Evolutionary conservation across 306 rosid species (phyloP), one percentile per base, ranked within the genome.

Genomic region (Sindora glabra): DNA sequence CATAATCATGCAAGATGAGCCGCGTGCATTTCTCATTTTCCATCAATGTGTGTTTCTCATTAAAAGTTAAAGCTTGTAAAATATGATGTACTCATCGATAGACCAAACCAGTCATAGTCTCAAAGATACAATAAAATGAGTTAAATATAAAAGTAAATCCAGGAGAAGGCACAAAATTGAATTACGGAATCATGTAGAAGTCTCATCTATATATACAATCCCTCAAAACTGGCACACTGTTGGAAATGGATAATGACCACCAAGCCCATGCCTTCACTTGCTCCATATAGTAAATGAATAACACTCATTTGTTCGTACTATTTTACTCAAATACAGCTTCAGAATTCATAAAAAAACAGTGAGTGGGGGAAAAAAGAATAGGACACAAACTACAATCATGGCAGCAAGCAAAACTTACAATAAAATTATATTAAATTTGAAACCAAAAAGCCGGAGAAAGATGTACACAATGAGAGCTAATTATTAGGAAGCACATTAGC

Each of bases 401-500:
- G n/a, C 15, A 59, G 33, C 36, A 17, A 60, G 68, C 2, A 32
- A 29, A 12, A 5, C 23, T 25, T 2, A 41, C 8, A 12, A 42
- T 13, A 4, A 21, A 54, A 51, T 27, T 30, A 70, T 30, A 59
- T 50, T 26, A 14, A 59, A 32, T 26, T 9, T 8, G 19, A 42
- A 55, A n/a, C 36, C n/a, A n/a, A 32, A 36, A 78, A 61, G n/a
- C 41, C 61, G 40, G 49, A 44, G 36, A 59, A 38, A 8, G 38
- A 50, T 17, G 72, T 34, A 48, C 33, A n/a, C n/a, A 1, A 30
- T 15, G 6, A 45, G 12, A 62, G 42, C 22, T 47, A 40, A 62
- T 65, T 62, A 48, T 41, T 70, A 59, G 14, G 51, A 27, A 66
- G 55, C 16, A 32, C n/a, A 13, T 69, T 29, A 62, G 59, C 39